These are phyloP conservation scores for Penicillium cosmopolitanum DNA, from an alignment of 495 filamentous ascomycete genomes.

Conservation along the genomic window DNA sequence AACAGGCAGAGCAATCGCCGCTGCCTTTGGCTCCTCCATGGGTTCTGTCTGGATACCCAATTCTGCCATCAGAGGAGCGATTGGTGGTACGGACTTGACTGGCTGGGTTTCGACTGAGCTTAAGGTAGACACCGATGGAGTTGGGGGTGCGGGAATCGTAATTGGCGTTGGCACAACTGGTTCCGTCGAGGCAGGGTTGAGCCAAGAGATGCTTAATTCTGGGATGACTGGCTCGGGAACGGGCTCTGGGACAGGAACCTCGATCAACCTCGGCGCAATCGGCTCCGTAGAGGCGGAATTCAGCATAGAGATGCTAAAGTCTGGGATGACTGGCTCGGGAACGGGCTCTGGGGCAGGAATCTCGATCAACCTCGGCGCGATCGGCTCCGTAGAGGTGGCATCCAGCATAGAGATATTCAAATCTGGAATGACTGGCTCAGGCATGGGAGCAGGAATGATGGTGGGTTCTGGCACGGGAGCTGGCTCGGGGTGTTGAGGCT, in stretches of 20 bases:
- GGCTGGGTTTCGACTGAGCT: constrained; percentile 47
- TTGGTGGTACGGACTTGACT: constrained; percentile 23
- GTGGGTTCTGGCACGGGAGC: constrained; percentile 28
- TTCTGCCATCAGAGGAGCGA: constrained; percentile 24
- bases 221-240: constrained; percentile 7
- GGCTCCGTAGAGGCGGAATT: constrained; percentile 44
- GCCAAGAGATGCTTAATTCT: constrained; percentile 37
- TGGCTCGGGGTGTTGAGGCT: constrained; percentile 32
- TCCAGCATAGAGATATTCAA: constrained; percentile 39
- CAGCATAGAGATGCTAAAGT: constrained; percentile 39
- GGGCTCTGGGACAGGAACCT: constrained; percentile 8
- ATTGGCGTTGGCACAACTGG: constrained; percentile 34
- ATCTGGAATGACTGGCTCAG: constrained; percentile 33
- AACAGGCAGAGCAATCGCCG: constrained; percentile 20
- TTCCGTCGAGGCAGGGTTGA: constrained; percentile 40
- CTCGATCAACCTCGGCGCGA: constrained; percentile 28
- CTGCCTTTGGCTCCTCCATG: constrained; percentile 22
- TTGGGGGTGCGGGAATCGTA: constrained; percentile 18
- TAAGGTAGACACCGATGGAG: constrained; percentile 43
- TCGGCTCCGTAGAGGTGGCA: constrained; percentile 42
- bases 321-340: constrained; percentile 28
- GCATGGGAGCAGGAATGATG: constrained; percentile 26
- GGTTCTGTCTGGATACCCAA: constrained; percentile 31
- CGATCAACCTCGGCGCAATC: constrained; percentile 27
- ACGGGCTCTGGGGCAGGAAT: constrained; percentile 5